These are phyloP conservation scores for Spinellus fusiger DNA, from an alignment of 192 early-diverging fungal genomes.

Conservation along the genomic window DNA sequence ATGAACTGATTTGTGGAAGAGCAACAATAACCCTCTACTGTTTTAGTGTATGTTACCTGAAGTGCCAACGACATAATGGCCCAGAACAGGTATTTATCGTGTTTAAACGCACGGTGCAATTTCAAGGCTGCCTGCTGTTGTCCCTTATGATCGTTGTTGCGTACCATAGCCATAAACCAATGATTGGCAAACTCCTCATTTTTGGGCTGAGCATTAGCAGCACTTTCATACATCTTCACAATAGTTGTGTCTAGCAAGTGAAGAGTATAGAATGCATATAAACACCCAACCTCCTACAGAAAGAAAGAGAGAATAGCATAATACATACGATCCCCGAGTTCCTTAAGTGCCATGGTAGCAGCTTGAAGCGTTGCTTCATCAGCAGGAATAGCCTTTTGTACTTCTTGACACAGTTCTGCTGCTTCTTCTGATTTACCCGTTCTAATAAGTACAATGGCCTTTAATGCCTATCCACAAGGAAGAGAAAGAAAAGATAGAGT, in stretches of 20 bases:
- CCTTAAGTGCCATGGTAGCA: conserved; percentile 49
- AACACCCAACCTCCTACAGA: neutral
- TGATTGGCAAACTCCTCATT: conserved; percentile 71
- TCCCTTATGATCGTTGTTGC: conserved; percentile 57
- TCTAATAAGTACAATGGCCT: conserved; percentile 63
- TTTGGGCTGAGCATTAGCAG: conserved; percentile 48
- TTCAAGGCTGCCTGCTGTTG: conserved; percentile 74
- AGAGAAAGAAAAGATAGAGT: neutral
- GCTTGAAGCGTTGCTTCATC: conserved; percentile 61
- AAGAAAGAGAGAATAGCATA: neutral
- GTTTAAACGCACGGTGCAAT: conserved; percentile 74
- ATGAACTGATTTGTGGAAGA: too few relatives aligned
- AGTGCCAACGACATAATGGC: conserved; percentile 72
- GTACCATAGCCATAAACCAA: conserved; percentile 79
- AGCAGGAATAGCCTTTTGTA: conserved; percentile 52
- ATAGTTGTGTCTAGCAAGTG: conserved; percentile 53
- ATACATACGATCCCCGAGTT: conserved; percentile 44
- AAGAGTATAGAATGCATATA: neutral
- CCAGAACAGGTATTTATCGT: conserved; percentile 83
- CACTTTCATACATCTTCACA: conserved; percentile 66
- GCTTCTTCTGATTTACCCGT: conserved; percentile 62
- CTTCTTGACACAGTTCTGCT: conserved; percentile 49
- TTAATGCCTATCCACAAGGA: conserved; percentile 50
- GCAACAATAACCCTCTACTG: too few relatives aligned
- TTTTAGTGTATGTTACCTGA: conserved; percentile 56